Evolutionary conservation across 768 basidiomycete species (phyloP), one percentile per base, ranked within the genome.

Genomic region (Termitomyces sp.): DNA sequence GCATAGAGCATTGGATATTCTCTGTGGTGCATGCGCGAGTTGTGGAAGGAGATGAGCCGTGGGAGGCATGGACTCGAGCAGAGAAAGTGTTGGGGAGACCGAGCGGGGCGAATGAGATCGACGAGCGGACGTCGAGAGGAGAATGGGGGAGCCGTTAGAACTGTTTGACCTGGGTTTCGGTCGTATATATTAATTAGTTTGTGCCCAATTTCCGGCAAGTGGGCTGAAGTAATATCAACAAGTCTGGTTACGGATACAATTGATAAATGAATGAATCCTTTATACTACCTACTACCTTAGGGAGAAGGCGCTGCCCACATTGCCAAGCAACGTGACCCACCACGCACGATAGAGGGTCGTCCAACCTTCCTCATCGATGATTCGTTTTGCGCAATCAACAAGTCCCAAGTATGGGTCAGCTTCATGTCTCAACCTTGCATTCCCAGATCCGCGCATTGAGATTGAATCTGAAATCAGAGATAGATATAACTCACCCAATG

Each of bases 301-400:
- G 60, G 76, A 76, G 64, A 84, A 78, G n/a, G 85, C 83, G 63
- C 83, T 87, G 53, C 70, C 75, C 38, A 88, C 70, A 45, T 83
- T 83, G 34, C 84, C 87, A 45, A 91, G 65, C 71, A 89, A 76
- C 4, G 89, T 91, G 54, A 92, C 69, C 92, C 92, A 94, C 91
- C 91, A 94, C 5, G 87, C 92, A 38, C 92, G 86, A 69, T 91
- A 92, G 57, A 95, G 71, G 0, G 89, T 81, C 65, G 72, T 70
- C 75, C 81, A 82, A 1, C 93, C 93, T 71, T 95, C 93, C 72
- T 95, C 92, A 38, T 88, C 81, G 12, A 89, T 69, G 38, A 94
- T 92, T 64, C 85, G 81, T 73, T 89, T 89, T 11, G 79, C 86
- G 61, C 91, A 93, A 69, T 94, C 89, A 8, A 83, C 71, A 37